phyloP scores from a whole-genome alignment of 176 grass and related monocot species.

The Poa pratensis region DNA sequence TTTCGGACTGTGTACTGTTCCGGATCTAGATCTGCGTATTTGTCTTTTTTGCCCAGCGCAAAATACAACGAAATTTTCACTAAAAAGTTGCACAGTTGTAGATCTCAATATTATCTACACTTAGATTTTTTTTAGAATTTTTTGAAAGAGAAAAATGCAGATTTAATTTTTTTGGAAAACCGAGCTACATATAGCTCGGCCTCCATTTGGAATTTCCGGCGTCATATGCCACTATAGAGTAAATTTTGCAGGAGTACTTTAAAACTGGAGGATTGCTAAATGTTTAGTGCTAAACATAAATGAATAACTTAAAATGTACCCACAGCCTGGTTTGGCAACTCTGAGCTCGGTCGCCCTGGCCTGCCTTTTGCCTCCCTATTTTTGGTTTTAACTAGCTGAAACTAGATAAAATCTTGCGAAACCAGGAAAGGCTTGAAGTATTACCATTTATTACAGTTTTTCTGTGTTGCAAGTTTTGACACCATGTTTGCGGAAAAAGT shows the following conservation, averaged over 20 bases:
- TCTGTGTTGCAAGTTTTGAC: neutral
- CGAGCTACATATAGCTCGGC: too few relatives aligned
- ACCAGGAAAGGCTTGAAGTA: neutral
- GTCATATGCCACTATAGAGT: neutral
- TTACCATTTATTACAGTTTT: neutral
- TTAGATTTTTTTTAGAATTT: too few relatives aligned
- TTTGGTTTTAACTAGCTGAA: neutral
- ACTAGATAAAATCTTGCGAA: neutral
- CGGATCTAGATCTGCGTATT: too few relatives aligned
- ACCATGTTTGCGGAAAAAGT: neutral
- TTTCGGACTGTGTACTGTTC: too few relatives aligned
- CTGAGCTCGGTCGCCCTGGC: neutral
- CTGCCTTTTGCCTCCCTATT: neutral
- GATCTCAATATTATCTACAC: too few relatives aligned
- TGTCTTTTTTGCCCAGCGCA: too few relatives aligned
- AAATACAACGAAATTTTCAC: too few relatives aligned
- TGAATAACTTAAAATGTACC: neutral
- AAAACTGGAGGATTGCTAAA: neutral
- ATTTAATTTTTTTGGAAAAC: too few relatives aligned
- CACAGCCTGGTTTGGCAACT: neutral
- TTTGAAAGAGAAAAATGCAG: too few relatives aligned
- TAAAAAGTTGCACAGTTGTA: too few relatives aligned
- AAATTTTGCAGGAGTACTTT: neutral
- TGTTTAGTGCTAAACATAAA: slow-evolving; percentile 10
- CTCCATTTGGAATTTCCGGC: too few relatives aligned